Base-by-base conservation (phyloP, 495 filamentous ascomycete genomes). In the Podospora pseudoanserina region DNA sequence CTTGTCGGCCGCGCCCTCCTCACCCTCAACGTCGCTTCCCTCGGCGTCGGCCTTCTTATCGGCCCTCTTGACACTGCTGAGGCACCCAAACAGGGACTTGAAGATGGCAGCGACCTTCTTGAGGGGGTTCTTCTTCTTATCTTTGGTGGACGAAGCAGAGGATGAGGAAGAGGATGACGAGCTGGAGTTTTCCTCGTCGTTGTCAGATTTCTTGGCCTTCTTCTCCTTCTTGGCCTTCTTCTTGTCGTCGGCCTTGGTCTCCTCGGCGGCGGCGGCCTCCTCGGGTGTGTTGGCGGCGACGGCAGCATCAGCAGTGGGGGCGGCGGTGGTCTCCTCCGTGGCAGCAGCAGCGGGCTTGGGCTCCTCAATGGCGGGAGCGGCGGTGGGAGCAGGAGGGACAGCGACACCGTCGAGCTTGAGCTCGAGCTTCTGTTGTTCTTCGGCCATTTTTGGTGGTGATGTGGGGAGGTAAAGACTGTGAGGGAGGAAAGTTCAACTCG, bases 141-240 rank as follows among this genome's bases (percentile, higher is more conserved):
- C 39, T 11, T 49, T 49, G 39, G 39, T 49, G 30, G 30, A 32
- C 39, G 39, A 49, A 11, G 5, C 7, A 49, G 39, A 49, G 15
- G 39, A 49, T 2, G 39, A 49, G 39, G 39, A 49, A 49, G 39
- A 49, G 15, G 39, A 49, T 13, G 39, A 49, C 7, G 39, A 49
- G 39, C 39, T 49, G 39, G 39, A 49, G 39, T 16, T 16, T 11
- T 49, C 39, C 9, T 11, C 39, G 39, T 49, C 39, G 39, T 49
- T 49, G 11, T 49, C 39, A 2, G 39, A 49, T 16, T 49, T 49
- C 39, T 49, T 49, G 39, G 39, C 39, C 39, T 49, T 49, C n/a
- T 19, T 58, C 55, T 58, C 23, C 55, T 58, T 58, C 55, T 58
- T 58, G 55, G 55, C n/a, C 55, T 58, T 19, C 55, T 58, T 19